Percentiles rank a stretch among this genome's conserved stretches.
Conservation (phyloP, 768 basidiomycete species). For the Paxillus ammoniavirescens region DNA sequence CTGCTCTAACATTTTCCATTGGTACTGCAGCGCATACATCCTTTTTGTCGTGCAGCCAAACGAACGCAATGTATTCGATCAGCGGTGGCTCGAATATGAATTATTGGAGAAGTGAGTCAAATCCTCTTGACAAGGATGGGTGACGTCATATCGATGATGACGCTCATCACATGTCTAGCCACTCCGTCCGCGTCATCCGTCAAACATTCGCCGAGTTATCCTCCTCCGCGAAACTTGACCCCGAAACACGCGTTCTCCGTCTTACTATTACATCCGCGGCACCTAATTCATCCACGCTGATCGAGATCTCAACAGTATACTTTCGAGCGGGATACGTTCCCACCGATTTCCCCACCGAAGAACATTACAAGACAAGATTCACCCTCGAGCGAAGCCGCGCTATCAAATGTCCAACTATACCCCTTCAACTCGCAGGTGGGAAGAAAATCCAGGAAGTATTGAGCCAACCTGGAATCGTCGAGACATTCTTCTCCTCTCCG, state of each 20-base stretch:
- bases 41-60: constrained; percentile 87
- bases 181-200: constrained; percentile 71
- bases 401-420: constrained; percentile 90
- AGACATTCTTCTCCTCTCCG: constrained; percentile 59
- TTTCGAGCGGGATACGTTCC: constrained; percentile 90
- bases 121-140: background rate
- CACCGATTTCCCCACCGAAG: constrained; percentile 64
- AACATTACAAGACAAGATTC: constrained; percentile 72
- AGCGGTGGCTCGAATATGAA: constrained; percentile 85
- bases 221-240: constrained; percentile 52
- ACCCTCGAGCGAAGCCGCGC: constrained; percentile 78
- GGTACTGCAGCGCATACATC: constrained; percentile 46
- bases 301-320: constrained; percentile 87
- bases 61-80: constrained; percentile 95
- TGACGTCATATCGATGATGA: background rate
- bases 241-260: constrained; percentile 41
- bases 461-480: constrained; percentile 67
- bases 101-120: constrained; percentile 67
- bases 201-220: constrained; percentile 74
- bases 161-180: constrained; percentile 37
- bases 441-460: constrained; percentile 96
- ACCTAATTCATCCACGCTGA: constrained; percentile 18
- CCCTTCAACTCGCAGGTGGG: constrained; percentile 90
- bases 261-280: constrained; percentile 30
- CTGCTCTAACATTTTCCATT: background rate